A percentile compares a stretch with the other conserved stretches of the same genome.
Conservation (phyloP, 495 filamentous ascomycete genomes). For the Neurospora tetrasperma region DNA sequence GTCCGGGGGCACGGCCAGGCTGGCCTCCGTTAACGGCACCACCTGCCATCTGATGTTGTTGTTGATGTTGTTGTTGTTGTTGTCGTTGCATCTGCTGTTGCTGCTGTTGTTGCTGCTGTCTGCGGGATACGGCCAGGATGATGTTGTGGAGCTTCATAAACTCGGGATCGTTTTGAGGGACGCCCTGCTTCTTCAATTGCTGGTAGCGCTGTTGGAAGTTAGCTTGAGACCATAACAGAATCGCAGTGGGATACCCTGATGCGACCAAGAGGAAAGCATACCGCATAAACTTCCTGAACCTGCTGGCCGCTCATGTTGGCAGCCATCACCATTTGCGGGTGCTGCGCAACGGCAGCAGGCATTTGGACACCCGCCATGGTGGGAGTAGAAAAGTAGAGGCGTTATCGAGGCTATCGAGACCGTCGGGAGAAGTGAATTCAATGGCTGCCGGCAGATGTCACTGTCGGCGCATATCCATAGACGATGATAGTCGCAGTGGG, state of each 20-base stretch:
- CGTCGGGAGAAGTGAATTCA: constrained; percentile 10
- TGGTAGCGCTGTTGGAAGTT: constrained; percentile 56
- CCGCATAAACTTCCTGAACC: constrained; percentile 50
- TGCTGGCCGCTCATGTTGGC: constrained; percentile 49
- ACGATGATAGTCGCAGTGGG: constrained; percentile 12
- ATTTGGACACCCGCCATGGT: constrained; percentile 73
- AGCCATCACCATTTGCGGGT: constrained; percentile 45
- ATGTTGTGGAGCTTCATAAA: constrained; percentile 62
- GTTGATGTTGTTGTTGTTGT: constrained; percentile 36
- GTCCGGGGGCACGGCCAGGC: constrained; percentile 19
- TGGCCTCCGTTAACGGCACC: constrained; percentile 39
- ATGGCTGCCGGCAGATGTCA: constrained; percentile 12
- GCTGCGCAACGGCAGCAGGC: constrained; percentile 48
- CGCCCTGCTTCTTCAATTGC: constrained; percentile 67
- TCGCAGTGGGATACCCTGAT: neutral
- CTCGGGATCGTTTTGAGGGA: constrained; percentile 68
- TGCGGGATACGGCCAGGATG: constrained; percentile 53
- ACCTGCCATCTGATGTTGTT: constrained; percentile 33
- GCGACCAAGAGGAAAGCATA: constrained; percentile 26
- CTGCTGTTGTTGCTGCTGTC: constrained; percentile 39
- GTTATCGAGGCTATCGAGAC: constrained; percentile 2
- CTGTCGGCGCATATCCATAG: constrained; percentile 30
- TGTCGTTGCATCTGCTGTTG: constrained; percentile 30
- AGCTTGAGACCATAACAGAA: constrained; percentile 16
- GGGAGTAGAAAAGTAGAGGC: constrained; percentile 11